A percentile compares a stretch with the other conserved stretches of the same genome.
Conservation (phyloP, 805 yeast species). For the Candida namnaoensis region DNA sequence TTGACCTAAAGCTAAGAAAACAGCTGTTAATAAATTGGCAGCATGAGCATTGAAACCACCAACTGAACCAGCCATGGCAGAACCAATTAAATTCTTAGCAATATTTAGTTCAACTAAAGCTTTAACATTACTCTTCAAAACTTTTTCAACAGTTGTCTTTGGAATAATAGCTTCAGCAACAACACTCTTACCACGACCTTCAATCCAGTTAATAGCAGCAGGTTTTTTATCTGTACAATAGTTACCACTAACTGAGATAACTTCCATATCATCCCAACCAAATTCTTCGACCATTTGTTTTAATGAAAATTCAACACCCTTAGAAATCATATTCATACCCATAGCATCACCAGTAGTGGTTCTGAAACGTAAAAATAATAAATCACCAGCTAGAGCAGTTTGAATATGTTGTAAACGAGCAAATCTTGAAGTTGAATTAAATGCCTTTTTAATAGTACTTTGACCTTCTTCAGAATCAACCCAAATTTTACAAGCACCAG, state of each 20-base stretch:
- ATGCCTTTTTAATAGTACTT: slow-evolving; percentile 70
- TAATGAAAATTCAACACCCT: slow-evolving; percentile 89
- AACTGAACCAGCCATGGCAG: slow-evolving; percentile 96
- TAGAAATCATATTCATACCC: slow-evolving; percentile 99
- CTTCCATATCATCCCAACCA: slow-evolving; percentile 91
- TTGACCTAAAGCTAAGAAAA: slow-evolving; percentile 92
- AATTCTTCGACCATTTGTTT: slow-evolving; percentile 77
- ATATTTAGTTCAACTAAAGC: slow-evolving; percentile 87
- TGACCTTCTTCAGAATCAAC: slow-evolving; percentile 94
- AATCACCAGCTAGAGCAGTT: slow-evolving; percentile 91
- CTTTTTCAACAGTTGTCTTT: slow-evolving; percentile 65
- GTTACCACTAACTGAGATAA: slow-evolving; percentile 92
- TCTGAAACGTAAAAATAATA: slow-evolving; percentile 82
- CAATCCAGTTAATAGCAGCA: slow-evolving; percentile 98
- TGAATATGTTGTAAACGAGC: slow-evolving; percentile 88
- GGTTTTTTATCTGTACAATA: slow-evolving; percentile 97
- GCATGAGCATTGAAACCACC: slow-evolving; percentile 99
- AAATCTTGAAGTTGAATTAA: slow-evolving; percentile 94
- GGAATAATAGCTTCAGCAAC: slow-evolving; percentile 96
- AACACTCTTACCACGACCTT: slow-evolving; percentile 97
- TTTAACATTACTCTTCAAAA: slow-evolving; percentile 85
- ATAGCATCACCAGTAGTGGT: slow-evolving; percentile 99
- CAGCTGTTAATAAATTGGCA: slow-evolving; percentile 91
- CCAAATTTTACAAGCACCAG: slow-evolving; percentile 95
- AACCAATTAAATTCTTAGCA: slow-evolving; percentile 85